Conservation (phyloP, 805 yeast species). For the Candida glaebosa region DNA sequence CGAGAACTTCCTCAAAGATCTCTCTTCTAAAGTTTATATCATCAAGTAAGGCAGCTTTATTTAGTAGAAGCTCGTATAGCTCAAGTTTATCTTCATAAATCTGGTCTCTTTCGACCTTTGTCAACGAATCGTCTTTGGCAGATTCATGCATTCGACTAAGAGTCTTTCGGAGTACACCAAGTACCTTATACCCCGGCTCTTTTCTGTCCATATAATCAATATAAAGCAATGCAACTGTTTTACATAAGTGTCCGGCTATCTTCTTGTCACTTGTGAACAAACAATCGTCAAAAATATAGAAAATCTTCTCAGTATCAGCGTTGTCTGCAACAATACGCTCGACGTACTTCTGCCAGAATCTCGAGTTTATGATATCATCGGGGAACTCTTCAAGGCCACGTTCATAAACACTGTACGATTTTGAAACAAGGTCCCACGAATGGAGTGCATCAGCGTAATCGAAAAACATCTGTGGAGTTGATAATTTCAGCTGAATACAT, state of each 20-base stretch:
- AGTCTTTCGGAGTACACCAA: conserved; percentile 50
- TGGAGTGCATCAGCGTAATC: conserved; percentile 64
- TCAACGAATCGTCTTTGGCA: background rate
- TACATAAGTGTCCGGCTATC: conserved; percentile 41
- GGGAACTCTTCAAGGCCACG: conserved; percentile 56
- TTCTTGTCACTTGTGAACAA: conserved; percentile 6
- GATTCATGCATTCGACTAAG: conserved; percentile 19
- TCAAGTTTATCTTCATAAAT: conserved; percentile 21
- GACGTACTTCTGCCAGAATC: conserved; percentile 71
- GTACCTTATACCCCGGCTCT: background rate
- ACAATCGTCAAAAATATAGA: conserved; percentile 71
- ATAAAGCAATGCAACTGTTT: conserved; percentile 51
- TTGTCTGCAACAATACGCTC: conserved; percentile 39
- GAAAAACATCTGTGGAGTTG: conserved; percentile 64
- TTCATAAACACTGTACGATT: conserved; percentile 62
- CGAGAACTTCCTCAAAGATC: conserved; percentile 43
- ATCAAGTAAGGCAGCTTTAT: conserved; percentile 8
- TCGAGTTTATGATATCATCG: conserved; percentile 52
- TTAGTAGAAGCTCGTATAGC: conserved; percentile 14
- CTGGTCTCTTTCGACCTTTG: conserved; percentile 11
- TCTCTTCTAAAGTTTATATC: conserved; percentile 22
- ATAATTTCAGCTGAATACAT: conserved; percentile 48
- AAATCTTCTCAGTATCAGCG: conserved; percentile 29
- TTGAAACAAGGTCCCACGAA: conserved; percentile 42
- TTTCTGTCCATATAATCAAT: conserved; percentile 57